Conservation (phyloP, 352 stramenopile species). For the Globisporangium spiculum region DNA sequence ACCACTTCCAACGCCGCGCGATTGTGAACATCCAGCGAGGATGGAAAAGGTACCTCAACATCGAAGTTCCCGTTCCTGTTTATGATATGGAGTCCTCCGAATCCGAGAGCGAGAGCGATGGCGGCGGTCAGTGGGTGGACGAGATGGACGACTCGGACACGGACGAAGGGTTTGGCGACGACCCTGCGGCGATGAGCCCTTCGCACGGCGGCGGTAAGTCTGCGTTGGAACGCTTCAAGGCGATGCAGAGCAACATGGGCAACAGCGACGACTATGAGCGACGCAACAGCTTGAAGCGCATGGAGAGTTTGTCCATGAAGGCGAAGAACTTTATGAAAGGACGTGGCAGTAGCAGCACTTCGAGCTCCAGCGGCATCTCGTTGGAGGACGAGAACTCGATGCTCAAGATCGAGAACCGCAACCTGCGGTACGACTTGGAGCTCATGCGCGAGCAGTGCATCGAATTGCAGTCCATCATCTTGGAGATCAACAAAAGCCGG, state of each 20-base stretch:
- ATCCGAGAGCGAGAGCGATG: constrained; percentile 42
- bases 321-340: constrained; percentile 73
- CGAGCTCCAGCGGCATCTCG: constrained; percentile 63
- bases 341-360: constrained; percentile 47
- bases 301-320: constrained; percentile 69
- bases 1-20: constrained; percentile 55
- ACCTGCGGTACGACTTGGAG: constrained; percentile 86
- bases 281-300: constrained; percentile 54
- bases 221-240: constrained; percentile 61
- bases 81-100: constrained; percentile 30
- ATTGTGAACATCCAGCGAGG: constrained; percentile 74
- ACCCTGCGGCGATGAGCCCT: constrained; percentile 18
- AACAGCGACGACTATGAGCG: constrained; percentile 28
- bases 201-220: constrained; percentile 34
- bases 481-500: constrained; percentile 89
- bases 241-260: constrained; percentile 47
- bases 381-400: constrained; percentile 86
- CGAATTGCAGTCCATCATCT: constrained; percentile 83
- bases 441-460: constrained; percentile 89
- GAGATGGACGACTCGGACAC: constrained; percentile 43
- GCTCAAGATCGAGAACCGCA: constrained; percentile 86
- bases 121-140: constrained; percentile 44
- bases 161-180: constrained; percentile 52
- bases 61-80: constrained; percentile 27
- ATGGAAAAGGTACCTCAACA: constrained; percentile 54